Base-by-base conservation (phyloP, 2,329 filamentous ascomycete genomes). In the Beauveria bassiana region DNA sequence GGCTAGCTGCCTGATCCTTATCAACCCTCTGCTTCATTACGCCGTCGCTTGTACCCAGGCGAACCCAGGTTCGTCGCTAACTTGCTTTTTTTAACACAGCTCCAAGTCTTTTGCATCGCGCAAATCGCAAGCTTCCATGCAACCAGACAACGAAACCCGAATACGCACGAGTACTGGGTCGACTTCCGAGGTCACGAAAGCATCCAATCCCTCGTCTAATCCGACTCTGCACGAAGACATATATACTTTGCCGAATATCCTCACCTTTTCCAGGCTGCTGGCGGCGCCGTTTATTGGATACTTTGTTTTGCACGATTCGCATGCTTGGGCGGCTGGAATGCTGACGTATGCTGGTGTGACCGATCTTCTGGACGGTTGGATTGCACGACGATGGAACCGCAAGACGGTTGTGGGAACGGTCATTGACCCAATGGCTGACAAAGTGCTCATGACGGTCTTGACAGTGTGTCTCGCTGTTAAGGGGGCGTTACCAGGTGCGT, bases 341-440 rank as follows among this genome's bases (percentile, higher is more conserved):
- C 96, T 99, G 72, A 87, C 87, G 55, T 97, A 97, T 72, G 93
- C 95, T 3, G 92, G 91, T 52, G 79, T 96, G 67, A 96, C 93
- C 0, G 95, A 99, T 71, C 80, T 96, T 7, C 82, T 98, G 3
- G 95, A 99, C 72, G 95, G 95, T 62, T 98, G 88, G 82, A 95
- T 99, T 68, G 95, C 95, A 28, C 85, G 95, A 46, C 84, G 82
- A 63, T 98, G 89, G 86, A 88, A 93, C 56, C 82, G 91, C 62
- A 89, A 95, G 74, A 98, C 95, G 0, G 93, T 99, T 1, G 91
- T 98, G 10, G 95, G 95, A 60, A 96, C 91, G 60, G 86, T 99
- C 34, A 91, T 99, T 64, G 93, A 96, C 70, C 95, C 95, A 6
- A 95, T 97, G 89, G 95, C 95, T 3, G 95, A 99, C 75, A 99